Evolutionary conservation across 257 asterid species (phyloP).

Genomic region (Solanum chmielewskii): DNA sequence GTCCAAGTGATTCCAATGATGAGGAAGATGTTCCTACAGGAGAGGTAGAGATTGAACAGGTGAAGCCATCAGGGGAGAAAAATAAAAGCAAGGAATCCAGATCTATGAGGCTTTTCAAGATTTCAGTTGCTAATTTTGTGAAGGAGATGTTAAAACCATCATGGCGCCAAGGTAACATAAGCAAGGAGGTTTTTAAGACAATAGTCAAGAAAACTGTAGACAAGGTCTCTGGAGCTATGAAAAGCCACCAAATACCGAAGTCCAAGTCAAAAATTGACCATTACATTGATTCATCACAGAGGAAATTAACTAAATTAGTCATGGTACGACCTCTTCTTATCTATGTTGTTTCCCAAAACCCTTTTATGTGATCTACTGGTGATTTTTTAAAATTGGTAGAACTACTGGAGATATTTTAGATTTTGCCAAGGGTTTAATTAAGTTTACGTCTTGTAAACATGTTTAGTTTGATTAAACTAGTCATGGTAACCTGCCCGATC

Average conservation of each 20-base stretch:
- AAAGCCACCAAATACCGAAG: slow-evolving; percentile 69
- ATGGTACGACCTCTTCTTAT: slow-evolving; percentile 54
- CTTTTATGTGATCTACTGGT: not conserved
- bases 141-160: slow-evolving; percentile 94
- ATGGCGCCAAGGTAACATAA: slow-evolving; percentile 99
- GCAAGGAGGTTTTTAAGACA: slow-evolving; percentile 98
- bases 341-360: not conserved
- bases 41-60: slow-evolving; percentile 74
- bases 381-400: not conserved
- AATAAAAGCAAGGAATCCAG: slow-evolving; percentile 58
- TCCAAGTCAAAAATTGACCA: slow-evolving; percentile 76
- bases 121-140: slow-evolving; percentile 77
- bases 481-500: not conserved
- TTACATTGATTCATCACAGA: slow-evolving; percentile 79
- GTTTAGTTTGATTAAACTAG: not conserved
- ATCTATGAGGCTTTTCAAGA: slow-evolving; percentile 58
- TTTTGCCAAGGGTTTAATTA: not conserved
- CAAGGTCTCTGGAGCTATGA: slow-evolving; percentile 94
- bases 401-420: not conserved
- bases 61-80: slow-evolving; percentile 44
- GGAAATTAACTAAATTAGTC: slow-evolving; percentile 87
- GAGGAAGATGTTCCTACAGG: slow-evolving; percentile 34
- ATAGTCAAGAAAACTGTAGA: slow-evolving; percentile 99
- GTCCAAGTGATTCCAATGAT: slow-evolving; percentile 49
- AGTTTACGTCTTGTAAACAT: not conserved